Percentiles rank a stretch among this genome's conserved stretches.
Conservation (phyloP, 2,329 filamentous ascomycete genomes). For the Ophiostoma australiae region DNA sequence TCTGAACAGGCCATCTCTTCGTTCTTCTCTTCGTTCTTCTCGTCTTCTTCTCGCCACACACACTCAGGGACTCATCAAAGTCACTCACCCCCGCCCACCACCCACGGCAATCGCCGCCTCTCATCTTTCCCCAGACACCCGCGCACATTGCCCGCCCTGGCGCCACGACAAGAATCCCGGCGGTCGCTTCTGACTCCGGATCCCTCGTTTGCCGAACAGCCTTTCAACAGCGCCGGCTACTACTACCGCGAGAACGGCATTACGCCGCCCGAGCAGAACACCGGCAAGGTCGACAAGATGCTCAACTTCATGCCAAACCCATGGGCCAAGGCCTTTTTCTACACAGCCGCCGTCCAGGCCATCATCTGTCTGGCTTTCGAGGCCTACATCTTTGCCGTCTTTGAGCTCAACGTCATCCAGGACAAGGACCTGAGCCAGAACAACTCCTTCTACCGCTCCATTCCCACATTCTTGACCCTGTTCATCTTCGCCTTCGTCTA, state of each 20-base stretch:
- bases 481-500: slow-evolving; percentile 98
- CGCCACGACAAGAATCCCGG: slow-evolving; percentile 43
- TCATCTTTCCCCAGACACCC: not conserved
- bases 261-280: slow-evolving; percentile 31
- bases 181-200: slow-evolving; percentile 43
- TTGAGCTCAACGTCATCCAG: slow-evolving; percentile 59
- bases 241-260: slow-evolving; percentile 33
- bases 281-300: slow-evolving; percentile 42
- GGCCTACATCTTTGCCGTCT: slow-evolving; percentile 87
- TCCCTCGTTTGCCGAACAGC: slow-evolving; percentile 32
- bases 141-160: slow-evolving; percentile 41
- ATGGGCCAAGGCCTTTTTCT: slow-evolving; percentile 86
- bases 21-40: not conserved
- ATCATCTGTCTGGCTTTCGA: slow-evolving; percentile 77
- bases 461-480: slow-evolving; percentile 90
- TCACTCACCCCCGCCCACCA: not conserved
- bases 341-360: slow-evolving; percentile 69
- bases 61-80: not conserved
- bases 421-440: slow-evolving; percentile 41
- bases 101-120: not conserved
- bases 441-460: slow-evolving; percentile 60
- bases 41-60: not conserved
- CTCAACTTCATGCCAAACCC: slow-evolving; percentile 76
- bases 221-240: slow-evolving; percentile 34
- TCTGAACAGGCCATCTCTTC: not conserved